Evolutionary conservation across 768 basidiomycete genomes (phyloP).

Genomic region (Boletus rufocinnamomeus): DNA sequence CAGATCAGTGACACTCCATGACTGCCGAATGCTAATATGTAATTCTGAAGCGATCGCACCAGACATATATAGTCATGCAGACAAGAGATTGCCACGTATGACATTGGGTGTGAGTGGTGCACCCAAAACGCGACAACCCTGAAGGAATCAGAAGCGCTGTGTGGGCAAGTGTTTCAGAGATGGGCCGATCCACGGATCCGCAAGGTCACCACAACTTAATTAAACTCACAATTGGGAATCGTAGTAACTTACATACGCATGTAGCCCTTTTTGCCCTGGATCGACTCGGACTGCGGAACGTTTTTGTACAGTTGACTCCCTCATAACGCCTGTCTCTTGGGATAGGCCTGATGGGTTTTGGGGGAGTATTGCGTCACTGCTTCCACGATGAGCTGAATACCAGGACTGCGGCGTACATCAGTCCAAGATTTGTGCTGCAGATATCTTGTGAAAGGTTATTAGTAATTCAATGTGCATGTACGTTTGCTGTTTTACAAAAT

Average conservation of each 20-base stretch:
- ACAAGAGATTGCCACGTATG: neutral
- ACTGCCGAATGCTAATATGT: neutral
- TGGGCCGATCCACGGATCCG: neutral
- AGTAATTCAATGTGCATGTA: too few species aligned
- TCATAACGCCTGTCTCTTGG: neutral
- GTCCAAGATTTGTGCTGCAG: neutral
- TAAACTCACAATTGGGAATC: neutral
- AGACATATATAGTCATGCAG: neutral
- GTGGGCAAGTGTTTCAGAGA: neutral
- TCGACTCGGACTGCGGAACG: too few species aligned
- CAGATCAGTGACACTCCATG: neutral
- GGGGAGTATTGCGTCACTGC: neutral
- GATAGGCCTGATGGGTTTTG: neutral
- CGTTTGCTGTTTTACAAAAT: slow-evolving; percentile 14
- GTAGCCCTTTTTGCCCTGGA: too few species aligned
- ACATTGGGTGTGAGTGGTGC: neutral
- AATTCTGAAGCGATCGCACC: neutral
- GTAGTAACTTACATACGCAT: neutral
- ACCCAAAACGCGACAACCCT: neutral
- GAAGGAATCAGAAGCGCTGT: too few species aligned
- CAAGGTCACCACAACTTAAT: neutral
- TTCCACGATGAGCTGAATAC: too few species aligned
- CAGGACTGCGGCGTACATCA: neutral
- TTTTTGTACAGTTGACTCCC: neutral
- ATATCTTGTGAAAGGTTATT: neutral